Conservation (phyloP, 306 rosid genomes). For the barrel medic (Medicago truncatula) region MtrunA17r5.0-ANR NC_053043.1:17766501-17767000, state of each 20-base stretch:
- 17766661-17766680: constrained; percentile 42
- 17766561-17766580: constrained; percentile 41
- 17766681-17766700: constrained; percentile 40
- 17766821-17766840: constrained; percentile 43
- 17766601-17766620: constrained; percentile 34
- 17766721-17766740: constrained; percentile 36
- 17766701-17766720: constrained; percentile 40
- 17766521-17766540: constrained; percentile 38
- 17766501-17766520: constrained; percentile 36
- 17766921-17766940: constrained; percentile 31
- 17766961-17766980: constrained; percentile 44
- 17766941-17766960: constrained; percentile 39
- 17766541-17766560: constrained; percentile 39
- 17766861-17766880: constrained; percentile 55
- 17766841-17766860: constrained; percentile 50
- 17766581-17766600: constrained; percentile 25
- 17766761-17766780: constrained; percentile 41
- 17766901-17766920: constrained; percentile 41
- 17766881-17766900: constrained; percentile 44
- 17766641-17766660: constrained; percentile 34
- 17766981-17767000: constrained; percentile 40
- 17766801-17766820: constrained; percentile 38
- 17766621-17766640: constrained; percentile 44
- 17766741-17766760: constrained; percentile 33
- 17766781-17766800: constrained; percentile 43